A percentile compares a stretch with the other conserved stretches of the same genome.
These are phyloP conservation scores for Claviceps humidiphila DNA, from an alignment of 2,329 filamentous ascomycete species.

Conservation along the genomic window DNA sequence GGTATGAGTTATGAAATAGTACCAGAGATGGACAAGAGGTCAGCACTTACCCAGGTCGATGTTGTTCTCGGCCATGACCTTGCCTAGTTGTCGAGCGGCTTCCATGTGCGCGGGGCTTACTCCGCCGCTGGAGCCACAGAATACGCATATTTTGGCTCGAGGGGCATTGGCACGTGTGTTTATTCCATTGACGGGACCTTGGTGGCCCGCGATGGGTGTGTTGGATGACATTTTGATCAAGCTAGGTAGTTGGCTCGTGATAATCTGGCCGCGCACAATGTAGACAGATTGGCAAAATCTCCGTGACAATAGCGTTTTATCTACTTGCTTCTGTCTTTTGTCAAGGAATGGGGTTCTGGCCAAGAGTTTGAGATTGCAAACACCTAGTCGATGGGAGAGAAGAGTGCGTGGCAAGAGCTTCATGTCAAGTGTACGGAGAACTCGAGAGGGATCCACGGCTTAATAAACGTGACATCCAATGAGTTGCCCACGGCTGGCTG, in stretches of 20 bases:
- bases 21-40: neutral
- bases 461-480: neutral
- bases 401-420: neutral
- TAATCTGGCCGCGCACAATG: neutral
- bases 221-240: slow-evolving; percentile 5
- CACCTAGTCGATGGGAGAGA: neutral
- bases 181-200: slow-evolving; percentile 12
- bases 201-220: slow-evolving; percentile 11
- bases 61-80: slow-evolving; percentile 59
- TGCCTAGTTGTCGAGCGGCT: slow-evolving; percentile 63
- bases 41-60: slow-evolving; percentile 52
- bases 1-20: neutral
- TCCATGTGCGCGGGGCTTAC: slow-evolving; percentile 61
- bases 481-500: neutral
- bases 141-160: slow-evolving; percentile 71
- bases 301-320: neutral
- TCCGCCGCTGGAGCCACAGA: slow-evolving; percentile 75
- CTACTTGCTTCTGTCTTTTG: neutral
- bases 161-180: slow-evolving; percentile 11
- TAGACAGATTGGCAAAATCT: neutral
- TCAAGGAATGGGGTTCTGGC: neutral
- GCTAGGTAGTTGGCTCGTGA: neutral
- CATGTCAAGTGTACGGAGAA: neutral
- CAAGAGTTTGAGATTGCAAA: neutral
- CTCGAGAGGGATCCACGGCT: neutral